Base-by-base conservation (phyloP, 805 yeast genomes). In the fission yeast (Schizosaccharomyces pombe) region DNA sequence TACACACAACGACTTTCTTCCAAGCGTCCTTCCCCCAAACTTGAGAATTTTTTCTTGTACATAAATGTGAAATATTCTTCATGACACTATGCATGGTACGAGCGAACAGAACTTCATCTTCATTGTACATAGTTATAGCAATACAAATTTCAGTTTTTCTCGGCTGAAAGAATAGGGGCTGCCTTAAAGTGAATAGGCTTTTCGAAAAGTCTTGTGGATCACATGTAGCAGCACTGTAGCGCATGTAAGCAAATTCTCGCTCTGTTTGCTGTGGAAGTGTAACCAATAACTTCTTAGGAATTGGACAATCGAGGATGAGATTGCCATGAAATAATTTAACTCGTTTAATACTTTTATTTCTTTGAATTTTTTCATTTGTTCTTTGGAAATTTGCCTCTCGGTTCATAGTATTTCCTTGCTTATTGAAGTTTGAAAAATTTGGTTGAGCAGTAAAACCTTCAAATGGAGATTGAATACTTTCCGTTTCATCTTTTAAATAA, bases 1-100 rank as follows among this genome's bases (percentile, higher is more conserved):
- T 80, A 55, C 84, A 72, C 12, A 91, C 95, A 55, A 89, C 95
- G 22, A 91, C 80, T 67, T 89, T 91, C 64, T 91, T 86, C 99
- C 99, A 91, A 28, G 94, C 82, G 57, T 87, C 93, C 60, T 80
- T 79, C 3, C 98, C 97, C 99, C 99, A 91, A 16, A 83, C 81
- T 53, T 82, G 72, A 40, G 94, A 82, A 64, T 79, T 82, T 55
- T 75, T 73, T 65, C 98, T 77, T 14, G 81, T 76, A 64, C 94
- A 78, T 54, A 91, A 71, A 62, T 86, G 91, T 1, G 95, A 84
- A 56, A 91, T 77, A 66, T 93, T 91, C 62, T 79, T 82, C 84
- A 89, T 85, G 14, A 91, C 89, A 0, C 94, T 84, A 65, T 93
- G 94, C 75, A 91, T 72, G 0, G 98, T 93, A 68, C 97, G 77